Evolutionary conservation across 129 eudicot species (phyloP), one percentile per base, ranked within the genome.

Genomic region (Flaveria robusta): DNA sequence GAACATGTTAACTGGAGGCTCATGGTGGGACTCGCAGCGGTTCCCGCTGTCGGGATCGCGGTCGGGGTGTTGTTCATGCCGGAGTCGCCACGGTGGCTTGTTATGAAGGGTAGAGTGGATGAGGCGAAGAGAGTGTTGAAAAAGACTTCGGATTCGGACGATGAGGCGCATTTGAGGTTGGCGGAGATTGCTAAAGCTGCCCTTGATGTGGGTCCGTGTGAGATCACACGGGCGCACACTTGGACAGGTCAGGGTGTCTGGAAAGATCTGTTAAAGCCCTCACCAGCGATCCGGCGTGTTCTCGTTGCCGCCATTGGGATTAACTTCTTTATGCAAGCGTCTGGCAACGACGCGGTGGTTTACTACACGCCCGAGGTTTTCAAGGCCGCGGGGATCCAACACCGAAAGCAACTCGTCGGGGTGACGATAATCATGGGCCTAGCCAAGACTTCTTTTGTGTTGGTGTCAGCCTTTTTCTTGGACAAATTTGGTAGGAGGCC

Each of bases 31-130:
- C 55, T 93, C 29, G 97, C 98, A 15, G 91, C 91, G 0, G 75
- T 90, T 23, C 98, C 97, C 11, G 90, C 98, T 7, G 59, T 81
- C 24, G 86, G 72, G 10, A 62, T 93, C 3, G 89, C 80, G 34
- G 14, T 31, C 66, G 91, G 92, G 41, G 96, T 93, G 0, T 41
- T 90, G 66, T 71, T 56, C n/a, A 93, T 93, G 97, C 98, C 97
- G 9, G 98, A 93, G 75, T 93, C 97, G 29, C 98, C 98, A 11
- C 78, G 97, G 81, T 93, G 98, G 98, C 88, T 93, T 19, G 86
- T 88, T 15, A 84, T 88, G 96, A 88, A 86, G 66, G 93, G 96
- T 13, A 76, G 86, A 67, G 24, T 74, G 0, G 84, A 56, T 2
- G 97, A 90, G 62, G 97, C 97, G 6, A 63, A 70, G 22, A 47